Percentiles rank a stretch among this genome's conserved stretches.
Evolutionary conservation across 2,329 filamentous ascomycete species (phyloP).

Genomic region (Gliomastix tumulicola): DNA sequence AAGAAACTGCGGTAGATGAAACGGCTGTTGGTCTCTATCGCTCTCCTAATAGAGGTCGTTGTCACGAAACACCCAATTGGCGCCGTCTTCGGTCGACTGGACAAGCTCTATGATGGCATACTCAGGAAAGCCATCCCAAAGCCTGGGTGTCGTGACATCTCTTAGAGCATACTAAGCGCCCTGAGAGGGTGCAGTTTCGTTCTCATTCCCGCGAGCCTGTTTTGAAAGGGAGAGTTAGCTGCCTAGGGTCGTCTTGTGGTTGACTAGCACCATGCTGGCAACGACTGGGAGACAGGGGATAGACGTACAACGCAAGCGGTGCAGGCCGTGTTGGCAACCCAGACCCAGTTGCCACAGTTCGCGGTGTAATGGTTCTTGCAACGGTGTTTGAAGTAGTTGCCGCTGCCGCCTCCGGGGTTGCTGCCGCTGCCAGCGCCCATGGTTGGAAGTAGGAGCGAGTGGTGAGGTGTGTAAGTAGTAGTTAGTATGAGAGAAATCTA

Average conservation of each 20-base stretch:
- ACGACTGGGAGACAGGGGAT: no score
- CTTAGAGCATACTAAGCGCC: no score
- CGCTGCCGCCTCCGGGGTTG: conserved; percentile 8
- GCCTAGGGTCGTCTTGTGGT: no score
- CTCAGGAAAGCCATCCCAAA: conserved; percentile 35
- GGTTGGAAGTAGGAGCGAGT: no score
- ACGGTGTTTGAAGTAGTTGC: conserved; percentile 44
- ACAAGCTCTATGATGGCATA: conserved; percentile 41
- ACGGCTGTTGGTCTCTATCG: no score
- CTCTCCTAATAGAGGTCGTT: conserved; percentile 11
- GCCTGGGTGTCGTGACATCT: conserved; percentile 37
- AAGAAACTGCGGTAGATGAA: no score
- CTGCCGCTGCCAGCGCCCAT: no score
- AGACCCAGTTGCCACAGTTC: conserved; percentile 48
- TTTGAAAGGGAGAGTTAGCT: no score
- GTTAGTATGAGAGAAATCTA: background rate
- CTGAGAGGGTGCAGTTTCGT: no score
- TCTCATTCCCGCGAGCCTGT: no score
- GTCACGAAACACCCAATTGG: conserved; percentile 29
- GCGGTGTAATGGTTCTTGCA: conserved; percentile 48
- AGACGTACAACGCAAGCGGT: conserved; percentile 42
- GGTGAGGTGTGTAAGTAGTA: background rate
- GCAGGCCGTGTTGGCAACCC: conserved; percentile 42
- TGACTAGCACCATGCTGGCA: no score
- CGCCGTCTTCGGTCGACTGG: conserved; percentile 24